Base-by-base conservation (phyloP, 2,329 filamentous ascomycete genomes). In the Monosporascus sp. region DNA sequence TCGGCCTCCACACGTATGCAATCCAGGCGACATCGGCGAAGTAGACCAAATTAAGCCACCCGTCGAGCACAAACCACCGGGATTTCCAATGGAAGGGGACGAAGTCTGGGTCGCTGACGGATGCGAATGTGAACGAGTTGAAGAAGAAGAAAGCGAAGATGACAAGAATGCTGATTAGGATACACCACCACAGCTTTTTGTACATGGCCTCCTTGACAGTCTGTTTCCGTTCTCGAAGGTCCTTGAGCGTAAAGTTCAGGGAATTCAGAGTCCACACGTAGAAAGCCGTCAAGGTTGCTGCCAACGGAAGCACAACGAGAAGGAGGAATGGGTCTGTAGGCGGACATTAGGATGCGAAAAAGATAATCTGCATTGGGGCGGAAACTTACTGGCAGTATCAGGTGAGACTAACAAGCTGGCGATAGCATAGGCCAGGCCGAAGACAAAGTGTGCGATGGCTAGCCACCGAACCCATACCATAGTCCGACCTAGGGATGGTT, bases 111-210 rank as follows among this genome's bases (percentile, higher is more conserved):
- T 92, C 88, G 48, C 82, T 83, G 48, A 86, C 85, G 14, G 91
- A 92, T 48, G 92, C 93, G 69, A 99, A 96, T 1, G 89, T 90
- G 72, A 97, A 91, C 62, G 89, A 95, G 77, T 97, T 97, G 77
- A 97, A 86, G 77, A 99, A 97, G 79, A 99, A 97, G 77, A 99
- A 99, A 53, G 81, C 91, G 64, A 99, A 99, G 62, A 97, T 97
- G 62, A 97, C 90, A 48, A 97, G 75, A 67, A 99, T 96, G 69
- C 89, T 96, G 58, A 83, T 78, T 46, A 99, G 79, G 55, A 99
- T 96, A 70, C 90, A 93, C 92, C 92, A 99, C 92, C 95, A 99
- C 15, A 99, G 83, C 71, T 95, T 96, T 74, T 89, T 92, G 74
- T 97, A 99, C 95, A 99, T 99, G 72, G 83, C 73, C 48, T 92